Percentiles rank a stretch among this genome's conserved stretches.
Evolutionary conservation across 192 early-diverging fungal species (phyloP).

Genomic region (Pilobolus umbonatus): DNA sequence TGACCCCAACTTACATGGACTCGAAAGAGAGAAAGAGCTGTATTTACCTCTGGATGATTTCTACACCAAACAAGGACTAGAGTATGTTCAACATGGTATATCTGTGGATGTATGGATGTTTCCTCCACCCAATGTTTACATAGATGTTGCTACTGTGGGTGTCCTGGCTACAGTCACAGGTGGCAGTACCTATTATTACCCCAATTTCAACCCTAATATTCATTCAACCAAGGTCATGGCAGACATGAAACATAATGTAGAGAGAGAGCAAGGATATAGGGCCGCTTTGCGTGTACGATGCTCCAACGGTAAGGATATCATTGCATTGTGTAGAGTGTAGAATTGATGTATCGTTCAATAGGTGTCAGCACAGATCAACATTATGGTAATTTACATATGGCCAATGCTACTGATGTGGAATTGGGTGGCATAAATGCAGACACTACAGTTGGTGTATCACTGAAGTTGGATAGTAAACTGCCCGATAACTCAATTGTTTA

Average conservation of each 20-base stretch:
- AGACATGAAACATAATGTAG: slow-evolving; percentile 55
- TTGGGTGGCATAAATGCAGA: slow-evolving; percentile 83
- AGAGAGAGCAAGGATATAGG: slow-evolving; percentile 82
- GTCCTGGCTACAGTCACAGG: slow-evolving; percentile 79
- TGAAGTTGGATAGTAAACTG: slow-evolving; percentile 88
- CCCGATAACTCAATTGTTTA: slow-evolving; percentile 77
- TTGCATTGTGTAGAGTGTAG: too few relatives aligned
- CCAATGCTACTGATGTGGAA: slow-evolving; percentile 89
- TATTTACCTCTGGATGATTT: slow-evolving; percentile 83
- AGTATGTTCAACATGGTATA: slow-evolving; percentile 78
- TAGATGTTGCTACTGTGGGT: slow-evolving; percentile 34
- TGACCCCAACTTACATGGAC: slow-evolving; percentile 84
- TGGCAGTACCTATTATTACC: slow-evolving; percentile 79
- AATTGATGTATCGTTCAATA: too few relatives aligned
- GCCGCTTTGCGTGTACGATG: slow-evolving; percentile 83
- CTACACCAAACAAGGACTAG: slow-evolving; percentile 79
- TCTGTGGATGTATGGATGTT: slow-evolving; percentile 90
- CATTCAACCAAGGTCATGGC: slow-evolving; percentile 70
- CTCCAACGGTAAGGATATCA: slow-evolving; percentile 77
- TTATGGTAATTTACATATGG: slow-evolving; percentile 92
- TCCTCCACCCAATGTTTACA: slow-evolving; percentile 39
- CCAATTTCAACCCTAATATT: slow-evolving; percentile 69
- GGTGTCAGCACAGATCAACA: too few relatives aligned
- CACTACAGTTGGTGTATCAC: slow-evolving; percentile 72
- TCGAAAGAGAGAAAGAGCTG: slow-evolving; percentile 86